Conservation (phyloP, 2,329 filamentous ascomycete species). For the Sarocladium oryzae region DNA sequence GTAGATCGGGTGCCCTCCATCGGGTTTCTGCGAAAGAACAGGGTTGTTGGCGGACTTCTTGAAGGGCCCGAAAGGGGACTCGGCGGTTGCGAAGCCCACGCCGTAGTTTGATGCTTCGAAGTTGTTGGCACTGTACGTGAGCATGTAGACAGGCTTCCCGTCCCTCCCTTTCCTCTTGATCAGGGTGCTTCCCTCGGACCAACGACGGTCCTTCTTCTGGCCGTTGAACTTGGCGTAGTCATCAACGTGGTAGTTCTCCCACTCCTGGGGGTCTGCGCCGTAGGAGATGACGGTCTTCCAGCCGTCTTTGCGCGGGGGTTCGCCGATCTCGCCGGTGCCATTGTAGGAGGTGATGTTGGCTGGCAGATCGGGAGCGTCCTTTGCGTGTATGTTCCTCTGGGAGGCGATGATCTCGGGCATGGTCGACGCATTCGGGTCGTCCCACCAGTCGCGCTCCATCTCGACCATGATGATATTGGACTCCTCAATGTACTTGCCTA, state of each 20-base stretch:
- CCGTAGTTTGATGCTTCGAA: constrained; percentile 30
- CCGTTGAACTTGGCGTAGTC: constrained; percentile 27
- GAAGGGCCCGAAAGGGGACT: constrained; percentile 26
- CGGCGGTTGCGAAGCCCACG: constrained; percentile 26
- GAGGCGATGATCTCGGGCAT: constrained; percentile 27
- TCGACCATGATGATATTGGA: constrained; percentile 31
- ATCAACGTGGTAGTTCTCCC: constrained; percentile 29
- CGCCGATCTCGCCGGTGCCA: constrained; percentile 26
- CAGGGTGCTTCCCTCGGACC: constrained; percentile 29
- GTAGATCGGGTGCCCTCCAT: constrained; percentile 23
- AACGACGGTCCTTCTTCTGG: constrained; percentile 28
- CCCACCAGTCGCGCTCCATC: constrained; percentile 28
- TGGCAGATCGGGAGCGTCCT: constrained; percentile 20
- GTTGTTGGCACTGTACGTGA: constrained; percentile 28
- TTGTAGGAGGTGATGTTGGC: constrained; percentile 27
- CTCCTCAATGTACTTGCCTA: constrained; percentile 30
- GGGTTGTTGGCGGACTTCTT: constrained; percentile 25
- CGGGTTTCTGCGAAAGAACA: constrained; percentile 23
- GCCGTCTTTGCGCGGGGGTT: constrained; percentile 27
- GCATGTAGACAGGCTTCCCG: constrained; percentile 23
- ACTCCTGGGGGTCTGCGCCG: constrained; percentile 25
- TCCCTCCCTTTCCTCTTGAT: constrained; percentile 17
- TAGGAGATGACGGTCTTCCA: constrained; percentile 31
- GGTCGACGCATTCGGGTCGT: constrained; percentile 24
- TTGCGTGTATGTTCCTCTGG: constrained; percentile 21